Conservation (phyloP, 202 grass and related monocot genomes). For the Setaria italica region DNA sequence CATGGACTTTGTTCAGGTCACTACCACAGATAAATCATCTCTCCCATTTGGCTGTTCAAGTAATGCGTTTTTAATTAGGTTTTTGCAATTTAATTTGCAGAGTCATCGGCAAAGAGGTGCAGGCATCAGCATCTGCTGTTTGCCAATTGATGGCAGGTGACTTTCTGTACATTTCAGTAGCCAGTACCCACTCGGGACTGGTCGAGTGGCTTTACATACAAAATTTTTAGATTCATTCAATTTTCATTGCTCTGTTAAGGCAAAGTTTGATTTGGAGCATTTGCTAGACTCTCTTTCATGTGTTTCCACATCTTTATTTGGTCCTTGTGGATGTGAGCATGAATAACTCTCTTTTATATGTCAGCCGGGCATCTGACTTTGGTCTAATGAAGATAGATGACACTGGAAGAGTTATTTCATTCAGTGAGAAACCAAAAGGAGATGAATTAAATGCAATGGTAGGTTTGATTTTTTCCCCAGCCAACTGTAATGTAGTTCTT, state of each 20-base stretch:
- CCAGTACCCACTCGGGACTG: background rate
- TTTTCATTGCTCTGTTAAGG: background rate
- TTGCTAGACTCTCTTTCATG: slow-evolving; percentile 13
- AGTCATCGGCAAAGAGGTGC: slow-evolving; percentile 72
- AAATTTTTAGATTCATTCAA: background rate
- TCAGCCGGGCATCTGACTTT: slow-evolving; percentile 95
- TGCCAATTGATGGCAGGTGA: slow-evolving; percentile 84
- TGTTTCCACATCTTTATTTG: background rate
- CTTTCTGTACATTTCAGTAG: slow-evolving; percentile 25
- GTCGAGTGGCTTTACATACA: slow-evolving; percentile 30
- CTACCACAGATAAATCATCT: slow-evolving; percentile 17
- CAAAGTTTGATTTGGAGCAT: slow-evolving; percentile 13
- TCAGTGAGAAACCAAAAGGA: slow-evolving; percentile 94
- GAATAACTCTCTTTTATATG: slow-evolving; percentile 35
- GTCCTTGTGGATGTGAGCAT: slow-evolving; percentile 12
- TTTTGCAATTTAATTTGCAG: slow-evolving; percentile 58
- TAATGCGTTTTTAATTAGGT: background rate
- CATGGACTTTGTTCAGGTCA: slow-evolving; percentile 83
- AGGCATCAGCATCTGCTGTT: slow-evolving; percentile 88
- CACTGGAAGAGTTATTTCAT: slow-evolving; percentile 80
- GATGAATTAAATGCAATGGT: slow-evolving; percentile 89
- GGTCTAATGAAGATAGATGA: slow-evolving; percentile 94
- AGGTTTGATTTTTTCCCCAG: slow-evolving; percentile 33
- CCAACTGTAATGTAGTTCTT: background rate
- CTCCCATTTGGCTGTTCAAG: slow-evolving; percentile 11